Percentiles rank a stretch among this genome's conserved stretches.
These are phyloP conservation scores for Stemphylium beticola DNA, from an alignment of 2,329 filamentous ascomycete species.

Conservation along the genomic window DNA sequence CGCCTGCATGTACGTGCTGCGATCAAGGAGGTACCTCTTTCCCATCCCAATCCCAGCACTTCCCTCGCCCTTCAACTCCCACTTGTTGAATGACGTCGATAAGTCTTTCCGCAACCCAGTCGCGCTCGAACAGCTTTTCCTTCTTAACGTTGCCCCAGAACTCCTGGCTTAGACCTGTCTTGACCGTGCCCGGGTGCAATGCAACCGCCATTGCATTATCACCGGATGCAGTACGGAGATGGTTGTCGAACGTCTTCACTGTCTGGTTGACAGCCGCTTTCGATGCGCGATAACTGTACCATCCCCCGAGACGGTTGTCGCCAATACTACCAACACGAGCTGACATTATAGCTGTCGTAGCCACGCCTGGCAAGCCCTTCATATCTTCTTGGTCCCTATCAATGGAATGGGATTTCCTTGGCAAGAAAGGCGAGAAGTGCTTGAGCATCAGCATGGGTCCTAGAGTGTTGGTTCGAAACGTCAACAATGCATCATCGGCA, in stretches of 20 bases:
- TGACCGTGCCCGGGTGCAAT: slow-evolving; percentile 82
- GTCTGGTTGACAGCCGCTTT: slow-evolving; percentile 78
- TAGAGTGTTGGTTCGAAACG: slow-evolving; percentile 75
- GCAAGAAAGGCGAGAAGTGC: slow-evolving; percentile 73
- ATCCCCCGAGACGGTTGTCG: slow-evolving; percentile 77
- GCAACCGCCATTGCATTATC: slow-evolving; percentile 70
- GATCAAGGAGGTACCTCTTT: slow-evolving; percentile 47
- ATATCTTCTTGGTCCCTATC: slow-evolving; percentile 20
- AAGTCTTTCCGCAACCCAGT: slow-evolving; percentile 70
- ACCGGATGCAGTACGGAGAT: slow-evolving; percentile 63
- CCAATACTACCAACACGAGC: slow-evolving; percentile 77
- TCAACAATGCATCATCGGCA: slow-evolving; percentile 66
- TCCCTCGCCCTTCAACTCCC: slow-evolving; percentile 56
- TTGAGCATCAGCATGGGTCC: slow-evolving; percentile 79
- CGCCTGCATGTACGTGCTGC: background rate
- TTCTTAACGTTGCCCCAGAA: slow-evolving; percentile 72
- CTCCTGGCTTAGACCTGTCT: slow-evolving; percentile 72
- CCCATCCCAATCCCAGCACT: slow-evolving; percentile 50
- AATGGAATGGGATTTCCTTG: slow-evolving; percentile 54
- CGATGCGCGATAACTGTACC: slow-evolving; percentile 80
- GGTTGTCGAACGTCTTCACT: slow-evolving; percentile 73
- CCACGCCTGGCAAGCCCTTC: slow-evolving; percentile 54
- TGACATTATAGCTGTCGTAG: slow-evolving; percentile 76
- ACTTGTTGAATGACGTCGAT: slow-evolving; percentile 70
- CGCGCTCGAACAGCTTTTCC: slow-evolving; percentile 69